phyloP scores from a whole-genome alignment of 257 asterid species.

The Thymus quinquecostatus region DNA sequence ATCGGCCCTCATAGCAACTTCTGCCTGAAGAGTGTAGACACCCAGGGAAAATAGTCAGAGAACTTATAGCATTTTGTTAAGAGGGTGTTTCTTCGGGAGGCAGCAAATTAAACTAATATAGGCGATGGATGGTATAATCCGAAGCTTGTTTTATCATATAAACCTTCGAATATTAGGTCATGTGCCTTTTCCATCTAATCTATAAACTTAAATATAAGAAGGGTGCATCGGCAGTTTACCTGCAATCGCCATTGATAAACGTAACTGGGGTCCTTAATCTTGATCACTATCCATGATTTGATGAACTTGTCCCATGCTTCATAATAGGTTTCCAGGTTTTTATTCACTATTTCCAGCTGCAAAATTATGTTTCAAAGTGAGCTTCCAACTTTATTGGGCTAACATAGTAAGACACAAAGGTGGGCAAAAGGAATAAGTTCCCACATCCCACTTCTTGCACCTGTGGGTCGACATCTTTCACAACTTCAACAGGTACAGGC shows the following conservation, averaged over 20 bases:
- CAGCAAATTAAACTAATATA: too few relatives aligned
- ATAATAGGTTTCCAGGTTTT: slow-evolving; percentile 76
- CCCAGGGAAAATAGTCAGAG: slow-evolving; percentile 26
- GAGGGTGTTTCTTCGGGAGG: background rate
- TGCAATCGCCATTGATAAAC: slow-evolving; percentile 95
- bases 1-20: slow-evolving; percentile 87
- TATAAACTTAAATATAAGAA: background rate
- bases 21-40: slow-evolving; percentile 82
- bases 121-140: too few relatives aligned
- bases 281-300: slow-evolving; percentile 89
- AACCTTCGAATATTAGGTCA: too few relatives aligned
- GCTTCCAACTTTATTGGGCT: slow-evolving; percentile 1
- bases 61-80: slow-evolving; percentile 7
- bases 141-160: too few relatives aligned
- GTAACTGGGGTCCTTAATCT: slow-evolving; percentile 81
- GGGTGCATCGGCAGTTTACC: slow-evolving; percentile 44
- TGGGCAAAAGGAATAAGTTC: background rate
- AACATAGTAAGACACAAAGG: background rate
- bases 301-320: slow-evolving; percentile 94
- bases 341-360: slow-evolving; percentile 86
- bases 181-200: too few relatives aligned
- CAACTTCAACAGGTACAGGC: slow-evolving; percentile 72
- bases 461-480: slow-evolving; percentile 92
- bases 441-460: slow-evolving; percentile 38
- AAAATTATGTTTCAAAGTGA: slow-evolving; percentile 28